These are phyloP conservation scores for Xylariaceae sp. DNA, from an alignment of 2,329 filamentous ascomycete species.

Conservation along the genomic window DNA sequence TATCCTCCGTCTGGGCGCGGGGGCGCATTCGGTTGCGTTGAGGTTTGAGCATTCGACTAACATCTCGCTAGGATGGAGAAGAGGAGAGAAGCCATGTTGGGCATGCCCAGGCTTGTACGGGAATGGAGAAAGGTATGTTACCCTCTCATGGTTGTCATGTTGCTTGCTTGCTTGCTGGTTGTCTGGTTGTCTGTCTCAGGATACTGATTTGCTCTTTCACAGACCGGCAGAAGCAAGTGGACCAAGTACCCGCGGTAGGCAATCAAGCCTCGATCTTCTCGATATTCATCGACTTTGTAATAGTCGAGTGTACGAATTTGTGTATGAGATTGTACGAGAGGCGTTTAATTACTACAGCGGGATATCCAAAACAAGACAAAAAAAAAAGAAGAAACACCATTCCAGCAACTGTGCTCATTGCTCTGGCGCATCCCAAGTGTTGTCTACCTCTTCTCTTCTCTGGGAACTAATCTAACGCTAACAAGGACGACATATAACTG, in stretches of 20 bases:
- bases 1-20: not conserved
- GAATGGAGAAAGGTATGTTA: conserved; percentile 82
- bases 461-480: not conserved
- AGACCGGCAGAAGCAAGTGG: conserved; percentile 54
- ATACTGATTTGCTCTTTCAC: conserved; percentile 32
- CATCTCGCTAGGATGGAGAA: conserved; percentile 63
- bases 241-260: conserved; percentile 53
- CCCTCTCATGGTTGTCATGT: no score
- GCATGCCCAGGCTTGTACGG: conserved; percentile 87
- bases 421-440: not conserved
- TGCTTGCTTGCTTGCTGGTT: no score
- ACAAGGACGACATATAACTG: not conserved
- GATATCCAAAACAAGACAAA: not conserved
- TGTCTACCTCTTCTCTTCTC: not conserved
- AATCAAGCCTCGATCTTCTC: conserved; percentile 13
- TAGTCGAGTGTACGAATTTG: conserved; percentile 28
- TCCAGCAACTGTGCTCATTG: not conserved
- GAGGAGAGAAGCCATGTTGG: conserved; percentile 85
- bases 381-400: conserved; percentile 1
- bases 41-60: conserved; percentile 29
- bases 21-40: not conserved
- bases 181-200: no score
- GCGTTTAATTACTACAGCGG: conserved; percentile 3
- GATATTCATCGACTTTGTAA: conserved; percentile 9
- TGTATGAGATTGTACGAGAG: conserved; percentile 24